Evolutionary conservation across 805 yeast genomes (phyloP), one percentile per base, ranked within the genome.

Genomic region (Wickerhamomyces chaumierensis): DNA sequence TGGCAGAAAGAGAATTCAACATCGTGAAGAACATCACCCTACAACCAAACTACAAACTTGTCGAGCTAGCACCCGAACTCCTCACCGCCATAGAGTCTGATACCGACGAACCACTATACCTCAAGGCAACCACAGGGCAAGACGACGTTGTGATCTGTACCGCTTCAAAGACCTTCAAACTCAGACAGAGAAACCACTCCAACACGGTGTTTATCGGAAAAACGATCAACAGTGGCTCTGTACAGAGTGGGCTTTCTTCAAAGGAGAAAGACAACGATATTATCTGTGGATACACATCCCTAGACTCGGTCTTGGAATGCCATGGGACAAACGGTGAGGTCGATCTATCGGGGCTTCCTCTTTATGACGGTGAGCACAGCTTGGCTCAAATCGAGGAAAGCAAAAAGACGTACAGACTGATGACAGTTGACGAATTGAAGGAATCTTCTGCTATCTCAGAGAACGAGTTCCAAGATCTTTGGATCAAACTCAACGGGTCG

Each of bases 171-270:
- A 81, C 94, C 0, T 87, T 74, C 72, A 63, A 66, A 34, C 48
- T 87, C 15, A 67, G 85, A 38, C 88, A 81, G 50, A 79, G 82
- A 63, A 84, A 85, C 53, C 96, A 90, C 56, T 82, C 96, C 7
- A 87, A 90, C 56, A 72, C 90, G 4, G 78, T 83, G n/a, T 55
- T 86, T 47, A 43, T 87, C 18, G 53, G 74, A 53, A 56, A 56
- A 18, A 36, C 40, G 17, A 31, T 19, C n/a, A 53, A 48, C 5
- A 25, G 14, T 13, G 29, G 14, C n/a, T 8, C 5, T 13, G 29
- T 25, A 4, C 7, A 25, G n/a, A 11, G n/a, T 4, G 29, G 29
- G 29, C 7, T 25, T 4, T 47, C 53, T 0, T 46, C 41, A 12
- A 55, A 49, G 5, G 53, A 58, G 1, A 51, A 44, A 5, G 49